phyloP scores from a whole-genome alignment of 2,329 filamentous ascomycete genomes.

The Penicillium sp. region DNA sequence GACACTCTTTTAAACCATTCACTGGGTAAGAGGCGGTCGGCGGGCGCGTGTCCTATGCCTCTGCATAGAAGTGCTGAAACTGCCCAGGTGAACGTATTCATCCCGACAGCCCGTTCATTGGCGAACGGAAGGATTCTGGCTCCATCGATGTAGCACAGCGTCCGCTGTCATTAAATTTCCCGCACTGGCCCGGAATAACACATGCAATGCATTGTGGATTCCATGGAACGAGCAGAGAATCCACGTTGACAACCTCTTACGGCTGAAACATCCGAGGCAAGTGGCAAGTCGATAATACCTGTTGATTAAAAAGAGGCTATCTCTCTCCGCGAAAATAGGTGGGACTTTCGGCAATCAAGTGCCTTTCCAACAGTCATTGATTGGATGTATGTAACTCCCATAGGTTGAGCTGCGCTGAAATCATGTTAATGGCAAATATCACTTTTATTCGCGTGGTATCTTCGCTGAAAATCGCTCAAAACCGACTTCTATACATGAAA shows the following conservation, averaged over 20 bases:
- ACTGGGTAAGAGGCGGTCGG: not conserved
- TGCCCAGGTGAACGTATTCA: not conserved
- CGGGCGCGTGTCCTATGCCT: not conserved
- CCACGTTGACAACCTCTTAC: not conserved
- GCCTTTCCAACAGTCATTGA: not conserved
- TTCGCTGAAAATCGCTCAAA: not conserved
- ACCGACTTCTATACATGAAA: not conserved
- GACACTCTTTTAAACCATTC: not conserved
- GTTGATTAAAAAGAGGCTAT: not conserved
- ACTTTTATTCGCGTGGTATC: constrained; percentile 1
- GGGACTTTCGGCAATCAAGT: not conserved
- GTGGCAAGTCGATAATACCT: not conserved
- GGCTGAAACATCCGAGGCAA: not conserved
- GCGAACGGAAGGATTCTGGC: not conserved
- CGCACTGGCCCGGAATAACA: not conserved
- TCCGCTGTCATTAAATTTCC: not conserved
- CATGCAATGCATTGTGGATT: not conserved
- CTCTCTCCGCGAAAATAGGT: not conserved
- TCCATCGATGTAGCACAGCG: not conserved
- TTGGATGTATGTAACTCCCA: not conserved
- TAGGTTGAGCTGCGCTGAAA: not conserved
- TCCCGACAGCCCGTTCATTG: not conserved
- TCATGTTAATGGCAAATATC: not conserved
- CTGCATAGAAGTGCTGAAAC: not conserved
- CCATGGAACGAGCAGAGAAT: not conserved